phyloP scores from a whole-genome alignment of 306 rosid species.

The Corylus americana region DNA sequence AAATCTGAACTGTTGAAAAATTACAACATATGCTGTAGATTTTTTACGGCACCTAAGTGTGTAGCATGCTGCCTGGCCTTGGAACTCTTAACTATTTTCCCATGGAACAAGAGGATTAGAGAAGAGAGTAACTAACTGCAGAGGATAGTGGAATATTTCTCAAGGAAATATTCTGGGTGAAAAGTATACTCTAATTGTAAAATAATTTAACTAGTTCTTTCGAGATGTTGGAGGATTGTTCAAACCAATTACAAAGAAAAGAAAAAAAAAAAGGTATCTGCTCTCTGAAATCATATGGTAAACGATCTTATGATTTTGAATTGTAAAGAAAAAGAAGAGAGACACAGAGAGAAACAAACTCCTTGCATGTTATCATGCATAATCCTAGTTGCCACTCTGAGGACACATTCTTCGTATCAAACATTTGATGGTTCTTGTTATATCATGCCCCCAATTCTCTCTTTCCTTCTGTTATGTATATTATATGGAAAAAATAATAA shows the following conservation, averaged over 20 bases:
- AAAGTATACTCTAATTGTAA: background rate
- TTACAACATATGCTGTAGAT: too few relatives aligned
- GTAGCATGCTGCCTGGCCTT: background rate
- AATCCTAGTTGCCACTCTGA: background rate
- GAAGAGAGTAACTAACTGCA: background rate
- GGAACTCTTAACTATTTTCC: background rate
- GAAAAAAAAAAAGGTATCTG: background rate
- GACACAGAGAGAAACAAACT: background rate
- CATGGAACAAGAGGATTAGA: background rate
- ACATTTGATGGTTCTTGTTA: background rate
- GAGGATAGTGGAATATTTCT: background rate
- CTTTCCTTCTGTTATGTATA: background rate
- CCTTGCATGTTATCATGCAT: background rate
- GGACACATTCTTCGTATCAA: background rate
- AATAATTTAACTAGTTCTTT: background rate
- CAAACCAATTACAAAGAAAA: background rate
- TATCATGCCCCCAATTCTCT: background rate
- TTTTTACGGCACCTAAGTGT: too few relatives aligned
- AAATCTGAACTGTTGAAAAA: too few relatives aligned
- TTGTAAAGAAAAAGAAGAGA: background rate
- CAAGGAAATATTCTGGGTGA: background rate
- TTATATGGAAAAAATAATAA: background rate
- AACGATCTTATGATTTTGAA: background rate
- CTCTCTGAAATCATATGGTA: background rate
- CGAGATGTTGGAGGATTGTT: background rate